phyloP scores from a whole-genome alignment of 1,139 yeast genomes.

The Saccharomyces hybrid region DNA sequence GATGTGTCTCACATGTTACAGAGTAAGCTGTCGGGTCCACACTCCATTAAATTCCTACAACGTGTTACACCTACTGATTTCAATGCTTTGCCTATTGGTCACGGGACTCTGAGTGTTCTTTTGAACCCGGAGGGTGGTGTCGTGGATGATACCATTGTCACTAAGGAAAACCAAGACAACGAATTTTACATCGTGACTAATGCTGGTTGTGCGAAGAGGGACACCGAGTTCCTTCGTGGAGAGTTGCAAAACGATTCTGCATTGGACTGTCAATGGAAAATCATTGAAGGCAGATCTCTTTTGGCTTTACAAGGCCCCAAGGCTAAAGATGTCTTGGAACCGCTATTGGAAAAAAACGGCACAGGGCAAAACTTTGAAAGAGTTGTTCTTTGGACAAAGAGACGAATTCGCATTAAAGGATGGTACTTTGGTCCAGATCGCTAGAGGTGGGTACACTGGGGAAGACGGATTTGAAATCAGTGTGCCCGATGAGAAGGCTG shows the following conservation, averaged over 20 bases:
- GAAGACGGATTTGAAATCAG: constrained; percentile 96
- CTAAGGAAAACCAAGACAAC: constrained; percentile 70
- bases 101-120: constrained; percentile 70
- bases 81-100: constrained; percentile 43
- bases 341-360: constrained; percentile 52
- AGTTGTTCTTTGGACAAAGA: constrained; percentile 70
- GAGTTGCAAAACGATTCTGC: constrained; percentile 34
- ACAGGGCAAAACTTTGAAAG: constrained; percentile 39
- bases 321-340: constrained; percentile 58
- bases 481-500: constrained; percentile 57
- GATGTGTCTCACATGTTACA: constrained; percentile 98
- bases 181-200: constrained; percentile 88
- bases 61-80: constrained; percentile 83
- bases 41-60: constrained; percentile 63
- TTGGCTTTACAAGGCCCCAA: constrained; percentile 90
- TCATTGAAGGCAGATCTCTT: constrained; percentile 61
- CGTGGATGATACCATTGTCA: constrained; percentile 82
- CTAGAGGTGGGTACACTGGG: constrained; percentile 96
- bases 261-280: constrained; percentile 47
- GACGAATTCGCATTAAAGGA: constrained; percentile 43
- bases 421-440: constrained; percentile 50
- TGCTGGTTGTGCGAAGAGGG: constrained; percentile 89
- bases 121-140: constrained; percentile 70
- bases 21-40: constrained; percentile 65
- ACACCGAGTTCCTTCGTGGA: constrained; percentile 51